phyloP scores from a whole-genome alignment of 2,329 filamentous ascomycete genomes.

The Hypoxylon sp. region DNA sequence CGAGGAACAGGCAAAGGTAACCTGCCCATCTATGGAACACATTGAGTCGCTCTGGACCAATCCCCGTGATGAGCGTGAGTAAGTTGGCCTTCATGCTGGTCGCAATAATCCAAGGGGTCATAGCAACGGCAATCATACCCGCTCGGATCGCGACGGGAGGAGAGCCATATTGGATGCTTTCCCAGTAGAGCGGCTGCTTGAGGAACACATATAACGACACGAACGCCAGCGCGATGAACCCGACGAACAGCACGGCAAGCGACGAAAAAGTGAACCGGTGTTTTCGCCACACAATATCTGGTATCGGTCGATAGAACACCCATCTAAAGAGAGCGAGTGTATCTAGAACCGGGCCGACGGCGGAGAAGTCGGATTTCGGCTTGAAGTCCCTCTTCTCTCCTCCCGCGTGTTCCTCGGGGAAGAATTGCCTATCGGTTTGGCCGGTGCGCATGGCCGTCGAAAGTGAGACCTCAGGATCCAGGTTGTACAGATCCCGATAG shows the following conservation, averaged over 20 bases:
- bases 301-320: constrained; percentile 90
- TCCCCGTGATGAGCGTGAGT: constrained; percentile 86
- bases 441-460: constrained; percentile 64
- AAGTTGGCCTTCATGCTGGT: constrained; percentile 93
- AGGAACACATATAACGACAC: constrained; percentile 87
- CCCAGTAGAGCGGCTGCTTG: constrained; percentile 89
- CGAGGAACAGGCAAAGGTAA: constrained; percentile 86
- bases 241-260: constrained; percentile 77
- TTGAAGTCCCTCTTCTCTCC: constrained; percentile 70
- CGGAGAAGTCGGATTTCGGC: constrained; percentile 81
- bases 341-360: constrained; percentile 81
- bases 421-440: constrained; percentile 77
- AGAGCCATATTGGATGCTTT: constrained; percentile 87
- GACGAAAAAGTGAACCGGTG: constrained; percentile 85
- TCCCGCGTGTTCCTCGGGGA: constrained; percentile 73
- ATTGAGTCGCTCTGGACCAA: constrained; percentile 92
- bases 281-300: constrained; percentile 77
- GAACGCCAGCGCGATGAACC: constrained; percentile 77
- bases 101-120: constrained; percentile 93
- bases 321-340: constrained; percentile 86
- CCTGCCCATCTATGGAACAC: constrained; percentile 94
- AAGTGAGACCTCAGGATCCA: constrained; percentile 65
- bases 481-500: constrained; percentile 67
- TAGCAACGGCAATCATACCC: constrained; percentile 91
- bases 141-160: constrained; percentile 88